Conservation (phyloP, 176 grass and related monocot species). For the Neostapfia colusana region DNA sequence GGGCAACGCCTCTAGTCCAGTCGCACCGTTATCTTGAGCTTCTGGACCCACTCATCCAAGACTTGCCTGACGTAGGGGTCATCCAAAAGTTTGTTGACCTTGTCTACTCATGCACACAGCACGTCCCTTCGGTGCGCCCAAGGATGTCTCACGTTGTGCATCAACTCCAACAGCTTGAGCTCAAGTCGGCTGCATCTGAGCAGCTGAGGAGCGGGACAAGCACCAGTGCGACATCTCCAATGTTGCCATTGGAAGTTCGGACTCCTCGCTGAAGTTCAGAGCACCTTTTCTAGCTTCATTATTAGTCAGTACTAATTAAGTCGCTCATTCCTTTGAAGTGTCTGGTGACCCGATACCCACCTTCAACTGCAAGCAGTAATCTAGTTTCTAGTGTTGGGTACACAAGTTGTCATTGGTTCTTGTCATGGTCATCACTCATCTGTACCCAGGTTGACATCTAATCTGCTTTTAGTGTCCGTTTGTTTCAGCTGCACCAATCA, state of each 20-base stretch:
- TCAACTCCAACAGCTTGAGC: slow-evolving; percentile 82
- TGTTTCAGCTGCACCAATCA: too few relatives aligned
- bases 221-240: slow-evolving; percentile 83
- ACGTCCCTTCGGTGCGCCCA: slow-evolving; percentile 87
- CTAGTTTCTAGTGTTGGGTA: slow-evolving; percentile 29
- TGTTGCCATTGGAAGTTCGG: slow-evolving; percentile 84
- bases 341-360: slow-evolving; percentile 16
- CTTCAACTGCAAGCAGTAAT: slow-evolving; percentile 13
- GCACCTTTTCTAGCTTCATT: background rate
- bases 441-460: slow-evolving; percentile 19
- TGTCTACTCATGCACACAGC: slow-evolving; percentile 92
- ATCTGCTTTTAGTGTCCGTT: slow-evolving; percentile 15
- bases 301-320: background rate
- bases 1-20: slow-evolving; percentile 88
- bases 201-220: slow-evolving; percentile 82
- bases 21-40: slow-evolving; percentile 85
- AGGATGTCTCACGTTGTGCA: slow-evolving; percentile 98
- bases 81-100: slow-evolving; percentile 91
- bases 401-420: background rate
- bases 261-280: slow-evolving; percentile 52
- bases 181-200: slow-evolving; percentile 61
- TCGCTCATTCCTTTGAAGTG: background rate
- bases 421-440: background rate
- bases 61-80: slow-evolving; percentile 70
- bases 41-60: slow-evolving; percentile 78